A percentile compares a stretch with the other conserved stretches of the same genome.
These are phyloP conservation scores for Penicillium sp. DNA, from an alignment of 2,329 filamentous ascomycete genomes.

Conservation along the genomic window DNA sequence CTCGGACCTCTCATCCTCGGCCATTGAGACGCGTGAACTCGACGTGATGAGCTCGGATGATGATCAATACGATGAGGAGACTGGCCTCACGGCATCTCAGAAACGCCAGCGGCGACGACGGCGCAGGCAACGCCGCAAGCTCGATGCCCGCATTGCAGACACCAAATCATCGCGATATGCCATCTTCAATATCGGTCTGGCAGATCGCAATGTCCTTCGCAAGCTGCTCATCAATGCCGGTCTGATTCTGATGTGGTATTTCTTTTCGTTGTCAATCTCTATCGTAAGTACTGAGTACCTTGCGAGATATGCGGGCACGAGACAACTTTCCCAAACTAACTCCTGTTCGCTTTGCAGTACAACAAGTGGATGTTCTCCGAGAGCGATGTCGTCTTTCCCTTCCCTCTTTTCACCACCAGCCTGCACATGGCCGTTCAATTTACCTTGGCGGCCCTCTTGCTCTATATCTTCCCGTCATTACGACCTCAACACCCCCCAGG, in stretches of 20 bases:
- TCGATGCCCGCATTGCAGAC: conserved; percentile 71
- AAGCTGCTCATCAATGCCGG: conserved; percentile 73
- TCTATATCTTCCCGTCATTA: conserved; percentile 81
- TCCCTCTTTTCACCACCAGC: conserved; percentile 92
- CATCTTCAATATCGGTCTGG: conserved; percentile 62
- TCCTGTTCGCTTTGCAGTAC: conserved; percentile 74
- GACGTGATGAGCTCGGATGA: conserved; percentile 68
- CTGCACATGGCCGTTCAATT: conserved; percentile 98
- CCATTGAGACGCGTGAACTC: conserved; percentile 56
- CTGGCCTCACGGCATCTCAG: conserved; percentile 77
- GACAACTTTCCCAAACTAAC: too few species aligned
- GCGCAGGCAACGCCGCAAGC: conserved; percentile 67
- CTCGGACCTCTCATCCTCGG: conserved; percentile 48
- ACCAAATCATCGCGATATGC: conserved; percentile 70
- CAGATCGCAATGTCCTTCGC: conserved; percentile 73
- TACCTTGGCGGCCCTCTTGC: conserved; percentile 72
- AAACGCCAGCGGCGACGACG: conserved; percentile 67
- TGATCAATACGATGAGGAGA: conserved; percentile 86
- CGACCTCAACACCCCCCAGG: conserved; percentile 62
- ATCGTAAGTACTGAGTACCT: conserved; percentile 70
- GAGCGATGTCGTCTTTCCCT: conserved; percentile 84
- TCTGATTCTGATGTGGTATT: conserved; percentile 86
- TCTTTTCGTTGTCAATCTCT: conserved; percentile 92
- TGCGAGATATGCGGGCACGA: background rate
- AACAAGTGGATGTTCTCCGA: conserved; percentile 99